Evolutionary conservation across 345 rosid genomes (phyloP), one percentile per base, ranked within the genome.

Genomic region (Eutrema japonicum): DNA sequence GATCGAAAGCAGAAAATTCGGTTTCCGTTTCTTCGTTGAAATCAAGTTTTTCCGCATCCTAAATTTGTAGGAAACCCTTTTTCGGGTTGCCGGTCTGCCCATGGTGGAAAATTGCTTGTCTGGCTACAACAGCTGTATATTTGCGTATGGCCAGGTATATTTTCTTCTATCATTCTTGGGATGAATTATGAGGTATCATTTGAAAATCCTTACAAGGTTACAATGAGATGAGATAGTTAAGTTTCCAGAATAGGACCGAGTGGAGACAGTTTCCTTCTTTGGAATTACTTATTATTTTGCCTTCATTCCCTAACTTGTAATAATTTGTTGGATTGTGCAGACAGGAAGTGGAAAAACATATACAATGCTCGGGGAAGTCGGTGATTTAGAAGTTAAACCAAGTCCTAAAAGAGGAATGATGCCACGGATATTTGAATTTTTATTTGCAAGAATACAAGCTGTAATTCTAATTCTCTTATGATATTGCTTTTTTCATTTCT

Each of bases 321-420:
- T 38, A 2, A 10, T 65, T 53, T 36, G 35, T 62, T 79, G 70
- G 22, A 33, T 64, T 37, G 37, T 85, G 82, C 88, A 95, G 97
- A 95, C 99, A 56, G 96, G 97, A 77, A 92, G 99, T 69, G 99
- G 97, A n/a, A 95, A 95, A 87, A 92, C 96, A n/a, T 78, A 85
- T 74, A 89, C 99, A 51, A 91, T 92, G 96, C 96, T 92, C 8
- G 96, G 96, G 58, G 91, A 87, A 71, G 87, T 92, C 40, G 87
- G 86, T 71, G 92, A 83, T 78, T 80, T 95, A 64, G 96, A 95
- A 85, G 50, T 85, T 68, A 86, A 84, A 82, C 96, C 96, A 71
- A 92, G 96, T 76, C 79, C 79, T 30, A 82, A 85, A 74, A 85
- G 96, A 61, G 99, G 99, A 80, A 92, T 92, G 96, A 95, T 96